Percentiles rank a stretch among this genome's conserved stretches.
Evolutionary conservation across 1,284 basidiomycete species (phyloP).

Genomic region (Papiliotrema terrestris): DNA sequence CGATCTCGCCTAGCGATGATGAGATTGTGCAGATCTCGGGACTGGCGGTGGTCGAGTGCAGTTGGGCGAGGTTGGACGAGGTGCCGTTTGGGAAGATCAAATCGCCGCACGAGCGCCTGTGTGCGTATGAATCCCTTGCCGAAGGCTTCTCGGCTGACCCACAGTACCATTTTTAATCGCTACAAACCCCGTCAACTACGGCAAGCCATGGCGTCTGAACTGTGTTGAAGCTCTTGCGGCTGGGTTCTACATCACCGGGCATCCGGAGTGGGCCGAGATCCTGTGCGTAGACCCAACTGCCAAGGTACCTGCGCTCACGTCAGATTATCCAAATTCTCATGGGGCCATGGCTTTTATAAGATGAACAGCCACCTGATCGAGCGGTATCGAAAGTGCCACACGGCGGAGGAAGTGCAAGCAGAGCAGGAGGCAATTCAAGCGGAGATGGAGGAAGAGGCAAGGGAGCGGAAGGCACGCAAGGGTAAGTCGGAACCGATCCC

Average conservation of each 20-base stretch:
- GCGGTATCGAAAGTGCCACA: constrained; percentile 66
- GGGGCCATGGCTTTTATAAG: constrained; percentile 79
- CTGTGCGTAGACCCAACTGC: constrained; percentile 52
- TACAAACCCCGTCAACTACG: constrained; percentile 92
- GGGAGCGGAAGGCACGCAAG: constrained; percentile 47
- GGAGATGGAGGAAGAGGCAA: constrained; percentile 66
- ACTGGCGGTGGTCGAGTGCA: constrained; percentile 93
- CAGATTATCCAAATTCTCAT: constrained; percentile 65
- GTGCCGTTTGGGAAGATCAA: constrained; percentile 92
- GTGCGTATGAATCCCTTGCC: constrained; percentile 54
- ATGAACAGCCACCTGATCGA: constrained; percentile 73
- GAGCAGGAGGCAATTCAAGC: constrained; percentile 71
- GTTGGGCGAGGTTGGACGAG: constrained; percentile 92
- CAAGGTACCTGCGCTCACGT: no score
- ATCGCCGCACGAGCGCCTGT: constrained; percentile 82
- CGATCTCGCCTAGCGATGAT: constrained; percentile 78
- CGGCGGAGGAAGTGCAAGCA: constrained; percentile 60
- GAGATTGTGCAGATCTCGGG: constrained; percentile 74
- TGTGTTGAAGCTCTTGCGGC: constrained; percentile 92
- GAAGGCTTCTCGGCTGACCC: background rate
- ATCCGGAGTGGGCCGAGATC: constrained; percentile 70
- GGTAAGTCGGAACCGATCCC: background rate
- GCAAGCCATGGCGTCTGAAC: constrained; percentile 85
- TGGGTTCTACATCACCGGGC: constrained; percentile 86
- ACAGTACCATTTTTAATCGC: constrained; percentile 88